Evolutionary conservation across 352 stramenopile genomes (phyloP).

Genomic region (Pythium coloratum): DNA sequence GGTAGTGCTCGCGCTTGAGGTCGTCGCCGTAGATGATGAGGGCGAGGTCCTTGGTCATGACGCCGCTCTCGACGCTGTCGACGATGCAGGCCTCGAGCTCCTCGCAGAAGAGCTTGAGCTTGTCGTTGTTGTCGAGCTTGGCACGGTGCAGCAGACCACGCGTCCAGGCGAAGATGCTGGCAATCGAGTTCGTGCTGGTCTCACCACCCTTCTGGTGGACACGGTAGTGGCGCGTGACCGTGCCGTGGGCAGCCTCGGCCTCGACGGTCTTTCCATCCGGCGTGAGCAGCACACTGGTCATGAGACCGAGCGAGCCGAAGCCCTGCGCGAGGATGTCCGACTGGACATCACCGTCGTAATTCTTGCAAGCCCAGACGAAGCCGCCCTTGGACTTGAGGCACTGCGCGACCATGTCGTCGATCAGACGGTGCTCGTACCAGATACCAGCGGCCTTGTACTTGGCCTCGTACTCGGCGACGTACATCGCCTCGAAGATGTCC

Average conservation of each 20-base stretch:
- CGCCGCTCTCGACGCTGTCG: constrained; percentile 75
- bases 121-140: constrained; percentile 82
- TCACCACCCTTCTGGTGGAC: constrained; percentile 87
- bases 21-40: constrained; percentile 77
- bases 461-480: constrained; percentile 74
- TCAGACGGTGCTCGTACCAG: constrained; percentile 85
- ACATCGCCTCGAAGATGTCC: constrained; percentile 89
- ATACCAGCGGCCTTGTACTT: constrained; percentile 73
- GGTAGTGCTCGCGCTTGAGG: constrained; percentile 79
- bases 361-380: constrained; percentile 92
- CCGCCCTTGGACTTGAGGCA: constrained; percentile 86
- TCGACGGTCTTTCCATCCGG: constrained; percentile 87
- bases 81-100: constrained; percentile 80
- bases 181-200: constrained; percentile 89
- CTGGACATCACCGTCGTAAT: constrained; percentile 91
- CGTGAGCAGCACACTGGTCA: constrained; percentile 85
- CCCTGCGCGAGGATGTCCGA: constrained; percentile 89
- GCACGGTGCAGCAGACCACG: constrained; percentile 77
- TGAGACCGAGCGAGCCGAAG: constrained; percentile 86
- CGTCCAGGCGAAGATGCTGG: constrained; percentile 89
- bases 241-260: constrained; percentile 88
- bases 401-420: constrained; percentile 91
- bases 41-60: constrained; percentile 90
- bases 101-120: constrained; percentile 69
- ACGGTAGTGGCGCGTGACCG: constrained; percentile 88